Evolutionary conservation across 2,329 filamentous ascomycete species (phyloP), one percentile per base, ranked within the genome.

Genomic region (Herpotrichia juniperi): DNA sequence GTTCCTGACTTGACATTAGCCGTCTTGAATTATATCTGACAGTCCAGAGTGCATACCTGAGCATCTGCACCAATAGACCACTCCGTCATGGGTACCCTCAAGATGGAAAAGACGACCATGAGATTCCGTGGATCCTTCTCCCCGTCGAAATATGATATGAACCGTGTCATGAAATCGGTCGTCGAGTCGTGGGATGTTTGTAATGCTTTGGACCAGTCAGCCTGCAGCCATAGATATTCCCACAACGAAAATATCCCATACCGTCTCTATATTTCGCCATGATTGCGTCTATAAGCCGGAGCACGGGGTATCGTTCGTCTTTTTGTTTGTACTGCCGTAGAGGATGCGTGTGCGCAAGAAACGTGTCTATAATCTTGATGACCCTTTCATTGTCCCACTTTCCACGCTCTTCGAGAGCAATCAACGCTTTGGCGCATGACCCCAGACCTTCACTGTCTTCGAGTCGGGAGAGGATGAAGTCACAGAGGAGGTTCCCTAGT

Each of bases 91-190:
- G 87, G 78, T 12, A 87, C 86, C 62, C 81, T 84, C 24, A 88
- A 68, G 52, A 88, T 82, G 0, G 86, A 88, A 62, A 89, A 89
- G 1, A 88, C 82, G 43, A 89, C 78, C 87, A 89, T 89, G 24
- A 89, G 73, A 63, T 89, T 89, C 24, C 87, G 78, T 0, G 86
- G 86, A 58, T 89, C 86, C 62, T 88, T 88, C 68, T 89, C 86
- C 50, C 86, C 86, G 14, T 84, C 83, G 63, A 89, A 86, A 55
- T 88, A 81, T 50, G 86, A 79, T 46, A 86, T 83, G 57, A 87
- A 84, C 3, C 81, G 83, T 2, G 83, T 74, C 48, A 88, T 73
- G 57, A 87, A 87, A 51, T 83, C 79, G 8, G 68, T 67, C n/a
- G 58, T 65, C 16, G 64, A 56, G 43, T 85, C 79, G 28, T 84